These are phyloP conservation scores for Aphanoascus verrucosus DNA, from an alignment of 2,329 filamentous ascomycete species.

Conservation along the genomic window DNA sequence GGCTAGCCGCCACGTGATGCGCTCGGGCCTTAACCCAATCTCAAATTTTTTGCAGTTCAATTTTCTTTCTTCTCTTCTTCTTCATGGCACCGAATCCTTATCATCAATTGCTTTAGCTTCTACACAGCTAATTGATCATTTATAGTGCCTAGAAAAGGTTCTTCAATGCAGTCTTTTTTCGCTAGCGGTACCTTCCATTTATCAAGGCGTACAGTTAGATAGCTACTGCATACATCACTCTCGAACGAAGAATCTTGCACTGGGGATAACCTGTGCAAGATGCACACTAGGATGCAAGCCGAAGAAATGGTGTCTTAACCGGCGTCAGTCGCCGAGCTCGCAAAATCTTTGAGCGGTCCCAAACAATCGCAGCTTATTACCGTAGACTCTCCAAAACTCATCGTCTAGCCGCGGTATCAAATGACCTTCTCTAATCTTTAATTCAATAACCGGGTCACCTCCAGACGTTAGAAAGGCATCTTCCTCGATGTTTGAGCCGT, in stretches of 20 bases:
- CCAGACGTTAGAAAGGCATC: conserved; percentile 1
- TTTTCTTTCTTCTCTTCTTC: conserved; percentile 26
- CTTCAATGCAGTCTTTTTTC: conserved; percentile 74
- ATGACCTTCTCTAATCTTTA: conserved; percentile 27
- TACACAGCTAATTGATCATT: conserved; percentile 85
- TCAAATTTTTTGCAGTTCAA: conserved; percentile 14
- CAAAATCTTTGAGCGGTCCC: conserved; percentile 47
- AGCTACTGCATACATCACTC: conserved; percentile 71
- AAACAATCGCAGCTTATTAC: conserved; percentile 51
- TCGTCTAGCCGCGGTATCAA: conserved; percentile 44
- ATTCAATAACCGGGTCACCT: background rate
- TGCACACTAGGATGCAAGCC: background rate
- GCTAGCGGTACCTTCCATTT: conserved; percentile 87
- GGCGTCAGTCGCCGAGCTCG: conserved; percentile 12
- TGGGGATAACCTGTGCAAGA: background rate
- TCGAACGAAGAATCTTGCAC: background rate
- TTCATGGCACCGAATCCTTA: conserved; percentile 78
- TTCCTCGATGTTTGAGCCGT: background rate
- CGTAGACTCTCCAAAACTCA: conserved; percentile 48
- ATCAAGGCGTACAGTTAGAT: conserved; percentile 90
- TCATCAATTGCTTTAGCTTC: conserved; percentile 67
- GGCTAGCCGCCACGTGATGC: conserved; percentile 22
- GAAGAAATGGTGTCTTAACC: background rate
- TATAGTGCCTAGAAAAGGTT: conserved; percentile 70
- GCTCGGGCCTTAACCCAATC: background rate